These are phyloP conservation scores for Gastrolobium bilobum DNA, from an alignment of 306 rosid species.

Conservation along the genomic window DNA sequence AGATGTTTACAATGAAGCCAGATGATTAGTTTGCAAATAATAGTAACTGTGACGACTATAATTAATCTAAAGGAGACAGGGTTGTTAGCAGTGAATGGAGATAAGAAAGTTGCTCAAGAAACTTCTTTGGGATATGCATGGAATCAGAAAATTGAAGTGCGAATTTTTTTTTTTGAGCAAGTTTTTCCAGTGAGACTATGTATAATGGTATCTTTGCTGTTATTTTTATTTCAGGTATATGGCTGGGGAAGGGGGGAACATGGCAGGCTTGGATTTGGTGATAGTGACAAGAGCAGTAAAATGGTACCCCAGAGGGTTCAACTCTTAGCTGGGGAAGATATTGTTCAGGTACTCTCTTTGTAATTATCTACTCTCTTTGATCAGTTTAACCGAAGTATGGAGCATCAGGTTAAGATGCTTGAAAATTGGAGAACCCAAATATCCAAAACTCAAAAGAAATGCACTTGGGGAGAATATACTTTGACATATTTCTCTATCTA, in stretches of 20 bases:
- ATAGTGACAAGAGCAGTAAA: constrained; percentile 98
- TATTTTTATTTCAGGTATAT: constrained; percentile 74
- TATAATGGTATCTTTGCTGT: constrained; percentile 24
- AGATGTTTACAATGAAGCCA: not conserved
- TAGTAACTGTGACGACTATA: not conserved
- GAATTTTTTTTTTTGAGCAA: not conserved
- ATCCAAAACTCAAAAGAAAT: constrained; percentile 27
- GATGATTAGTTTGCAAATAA: not conserved
- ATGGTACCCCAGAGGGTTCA: constrained; percentile 96
- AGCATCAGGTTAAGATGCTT: constrained; percentile 2
- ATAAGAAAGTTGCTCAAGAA: not conserved
- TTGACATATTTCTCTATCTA: constrained; percentile 20
- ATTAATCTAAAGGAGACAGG: constrained; percentile 4
- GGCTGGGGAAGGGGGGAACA: constrained; percentile 99
- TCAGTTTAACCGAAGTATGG: not conserved
- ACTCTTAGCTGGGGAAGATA: constrained; percentile 89
- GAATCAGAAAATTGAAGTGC: constrained; percentile 3
- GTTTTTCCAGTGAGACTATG: constrained; percentile 11
- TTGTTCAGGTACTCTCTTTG: constrained; percentile 77
- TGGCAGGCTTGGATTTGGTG: constrained; percentile 99
- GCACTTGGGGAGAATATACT: not conserved
- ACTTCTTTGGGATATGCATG: not conserved
- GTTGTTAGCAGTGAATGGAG: constrained; percentile 2
- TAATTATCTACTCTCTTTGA: not conserved
- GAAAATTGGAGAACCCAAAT: constrained; percentile 9